phyloP scores from a whole-genome alignment of 73 alveolate genomes.

The Blepharisma japonicum region DNA sequence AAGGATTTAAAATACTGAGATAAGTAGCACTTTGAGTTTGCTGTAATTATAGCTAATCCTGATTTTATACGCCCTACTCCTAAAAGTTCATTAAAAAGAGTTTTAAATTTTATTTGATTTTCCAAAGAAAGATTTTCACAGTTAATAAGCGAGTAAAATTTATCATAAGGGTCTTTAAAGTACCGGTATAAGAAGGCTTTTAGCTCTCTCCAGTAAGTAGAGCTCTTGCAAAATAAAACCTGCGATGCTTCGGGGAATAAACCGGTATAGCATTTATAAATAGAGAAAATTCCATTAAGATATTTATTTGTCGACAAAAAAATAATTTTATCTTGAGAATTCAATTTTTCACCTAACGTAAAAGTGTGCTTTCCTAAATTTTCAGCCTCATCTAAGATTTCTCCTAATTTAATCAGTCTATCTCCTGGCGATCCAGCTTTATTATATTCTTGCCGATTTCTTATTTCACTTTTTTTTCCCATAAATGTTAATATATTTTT shows the following conservation, averaged over 20 bases:
- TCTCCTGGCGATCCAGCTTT: too few relatives aligned
- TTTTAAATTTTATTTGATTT: not conserved
- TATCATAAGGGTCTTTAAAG: not conserved
- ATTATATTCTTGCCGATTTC: too few relatives aligned
- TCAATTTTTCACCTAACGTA: too few relatives aligned
- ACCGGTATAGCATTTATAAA: not conserved
- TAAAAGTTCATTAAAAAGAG: not conserved
- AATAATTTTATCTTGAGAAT: not conserved
- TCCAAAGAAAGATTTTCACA: constrained; percentile 8
- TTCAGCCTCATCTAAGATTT: too few relatives aligned
- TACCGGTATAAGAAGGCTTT: not conserved
- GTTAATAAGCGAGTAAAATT: not conserved
- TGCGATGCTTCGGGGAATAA: not conserved
- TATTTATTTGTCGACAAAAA: not conserved
- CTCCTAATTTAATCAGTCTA: too few relatives aligned
- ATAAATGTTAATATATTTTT: not conserved
- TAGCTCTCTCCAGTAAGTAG: constrained; percentile 10
- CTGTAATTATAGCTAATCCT: not conserved
- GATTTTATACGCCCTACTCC: not conserved
- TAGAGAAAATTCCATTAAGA: not conserved
- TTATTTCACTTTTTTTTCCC: not conserved
- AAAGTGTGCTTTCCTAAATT: too few relatives aligned
- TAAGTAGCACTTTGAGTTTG: not conserved
- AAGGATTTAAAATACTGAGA: not conserved
- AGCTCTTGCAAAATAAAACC: not conserved